Percentiles rank a stretch among this genome's conserved stretches.
These are phyloP conservation scores for Amanita phalloides DNA, from an alignment of 768 basidiomycete species.

Conservation along the genomic window DNA sequence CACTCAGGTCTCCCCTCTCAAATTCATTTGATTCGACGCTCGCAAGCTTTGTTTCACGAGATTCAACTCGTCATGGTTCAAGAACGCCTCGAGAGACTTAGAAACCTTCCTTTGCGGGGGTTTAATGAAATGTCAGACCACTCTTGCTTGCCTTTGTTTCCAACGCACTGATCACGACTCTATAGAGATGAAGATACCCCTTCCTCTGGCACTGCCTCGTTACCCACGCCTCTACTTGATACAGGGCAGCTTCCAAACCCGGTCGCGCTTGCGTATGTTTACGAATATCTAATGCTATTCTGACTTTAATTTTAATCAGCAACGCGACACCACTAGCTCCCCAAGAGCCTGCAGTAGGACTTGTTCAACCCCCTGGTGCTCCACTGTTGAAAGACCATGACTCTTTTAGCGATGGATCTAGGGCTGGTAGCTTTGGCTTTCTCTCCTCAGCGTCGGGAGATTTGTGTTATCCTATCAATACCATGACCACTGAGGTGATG, in stretches of 20 bases:
- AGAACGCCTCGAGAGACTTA: constrained; percentile 12
- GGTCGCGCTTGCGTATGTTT: constrained; percentile 1
- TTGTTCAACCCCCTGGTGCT: constrained; percentile 27
- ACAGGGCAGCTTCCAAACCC: neutral
- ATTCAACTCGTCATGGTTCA: constrained; percentile 14
- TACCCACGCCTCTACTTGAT: constrained; percentile 18
- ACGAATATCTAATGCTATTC: neutral
- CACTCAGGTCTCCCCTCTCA: neutral
- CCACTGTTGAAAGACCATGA: constrained; percentile 46
- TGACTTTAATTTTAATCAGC: constrained; percentile 5
- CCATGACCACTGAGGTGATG: neutral
- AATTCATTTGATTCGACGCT: neutral
- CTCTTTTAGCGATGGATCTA: constrained; percentile 51
- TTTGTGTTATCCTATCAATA: neutral
- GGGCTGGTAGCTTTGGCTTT: constrained; percentile 41
- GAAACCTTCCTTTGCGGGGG: constrained; percentile 11
- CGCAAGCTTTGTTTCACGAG: neutral
- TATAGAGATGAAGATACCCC: constrained; percentile 19
- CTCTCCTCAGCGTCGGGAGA: constrained; percentile 19
- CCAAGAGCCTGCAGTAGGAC: constrained; percentile 13
- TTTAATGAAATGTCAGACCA: constrained; percentile 12
- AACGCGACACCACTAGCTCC: constrained; percentile 10
- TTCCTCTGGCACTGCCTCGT: constrained; percentile 20
- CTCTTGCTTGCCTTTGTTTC: constrained; percentile 1
- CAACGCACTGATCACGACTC: constrained; percentile 4